Percentiles rank a stretch among this genome's conserved stretches.
These are phyloP conservation scores for Capsicum rhomboideum DNA, from an alignment of 257 asterid genomes.

Conservation along the genomic window DNA sequence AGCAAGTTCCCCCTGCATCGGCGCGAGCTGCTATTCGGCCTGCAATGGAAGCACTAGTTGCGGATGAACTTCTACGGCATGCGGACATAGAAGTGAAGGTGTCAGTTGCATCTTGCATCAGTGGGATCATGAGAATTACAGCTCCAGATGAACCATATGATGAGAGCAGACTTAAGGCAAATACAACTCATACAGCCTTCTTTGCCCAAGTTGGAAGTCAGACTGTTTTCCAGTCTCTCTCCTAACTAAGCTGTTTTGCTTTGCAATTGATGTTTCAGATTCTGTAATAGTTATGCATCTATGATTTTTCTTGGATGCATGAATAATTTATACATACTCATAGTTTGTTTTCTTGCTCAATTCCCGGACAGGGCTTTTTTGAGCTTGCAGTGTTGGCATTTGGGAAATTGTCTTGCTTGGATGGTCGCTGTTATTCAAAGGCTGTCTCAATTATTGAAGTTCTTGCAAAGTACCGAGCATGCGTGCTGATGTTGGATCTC, in stretches of 20 bases:
- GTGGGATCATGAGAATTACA: constrained; percentile 14
- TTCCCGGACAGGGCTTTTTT: constrained; percentile 8
- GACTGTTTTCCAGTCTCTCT: not conserved
- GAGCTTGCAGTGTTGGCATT: constrained; percentile 4
- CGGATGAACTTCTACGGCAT: constrained; percentile 17
- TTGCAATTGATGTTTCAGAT: not conserved
- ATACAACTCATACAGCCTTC: not conserved
- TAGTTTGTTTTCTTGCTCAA: not conserved
- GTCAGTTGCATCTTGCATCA: constrained; percentile 21
- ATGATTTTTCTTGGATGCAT: not conserved
- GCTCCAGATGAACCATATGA: constrained; percentile 21
- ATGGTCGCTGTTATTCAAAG: constrained; percentile 10
- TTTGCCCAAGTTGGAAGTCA: not conserved
- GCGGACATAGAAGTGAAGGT: constrained; percentile 13
- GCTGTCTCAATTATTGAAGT: constrained; percentile 1
- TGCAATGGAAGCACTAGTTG: constrained; percentile 7
- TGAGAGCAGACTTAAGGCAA: constrained; percentile 7
- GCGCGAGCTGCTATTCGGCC: constrained; percentile 5
- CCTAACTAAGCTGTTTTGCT: not conserved
- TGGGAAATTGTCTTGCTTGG: constrained; percentile 2
- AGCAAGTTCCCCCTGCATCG: constrained; percentile 7
- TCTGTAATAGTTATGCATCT: not conserved
- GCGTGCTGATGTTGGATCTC: constrained; percentile 8
- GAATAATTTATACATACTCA: not conserved
- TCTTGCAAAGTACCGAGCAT: not conserved